These are phyloP conservation scores for Trichoderma brevicompactum DNA, from an alignment of 2,329 filamentous ascomycete species.

Conservation along the genomic window DNA sequence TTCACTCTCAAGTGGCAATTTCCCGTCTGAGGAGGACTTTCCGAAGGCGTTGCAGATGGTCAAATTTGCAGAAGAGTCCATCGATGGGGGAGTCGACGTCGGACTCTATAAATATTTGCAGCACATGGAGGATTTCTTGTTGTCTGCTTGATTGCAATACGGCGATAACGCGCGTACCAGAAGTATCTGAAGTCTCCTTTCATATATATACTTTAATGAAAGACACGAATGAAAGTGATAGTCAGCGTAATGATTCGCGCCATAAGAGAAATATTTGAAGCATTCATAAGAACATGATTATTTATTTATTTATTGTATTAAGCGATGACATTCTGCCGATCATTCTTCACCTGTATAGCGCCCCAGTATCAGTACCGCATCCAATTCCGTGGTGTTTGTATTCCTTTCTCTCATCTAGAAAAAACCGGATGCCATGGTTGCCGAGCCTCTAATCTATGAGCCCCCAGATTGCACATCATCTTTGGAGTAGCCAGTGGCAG, in stretches of 20 bases:
- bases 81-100: slow-evolving; percentile 5
- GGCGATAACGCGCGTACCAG: background rate
- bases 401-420: too few relatives aligned
- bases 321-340: too few relatives aligned
- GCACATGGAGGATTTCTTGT: slow-evolving; percentile 18
- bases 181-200: background rate
- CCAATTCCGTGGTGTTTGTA: too few relatives aligned
- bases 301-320: too few relatives aligned
- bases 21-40: slow-evolving; percentile 20
- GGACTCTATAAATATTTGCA: slow-evolving; percentile 23
- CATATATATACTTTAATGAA: background rate
- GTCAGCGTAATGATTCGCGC: background rate
- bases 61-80: slow-evolving; percentile 11
- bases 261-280: too few relatives aligned
- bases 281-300: too few relatives aligned
- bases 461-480: slow-evolving; percentile 23
- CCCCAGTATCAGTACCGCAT: too few relatives aligned
- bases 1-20: slow-evolving; percentile 16
- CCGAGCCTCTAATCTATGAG: background rate
- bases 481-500: slow-evolving; percentile 6
- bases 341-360: too few relatives aligned
- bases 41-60: slow-evolving; percentile 20
- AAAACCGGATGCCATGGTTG: too few relatives aligned
- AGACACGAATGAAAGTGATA: background rate
- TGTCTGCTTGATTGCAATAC: slow-evolving; percentile 2